A percentile compares a stretch with the other conserved stretches of the same genome.
phyloP scores from a whole-genome alignment of 2,329 filamentous ascomycete genomes.

The Fusarium heterosporum region DNA sequence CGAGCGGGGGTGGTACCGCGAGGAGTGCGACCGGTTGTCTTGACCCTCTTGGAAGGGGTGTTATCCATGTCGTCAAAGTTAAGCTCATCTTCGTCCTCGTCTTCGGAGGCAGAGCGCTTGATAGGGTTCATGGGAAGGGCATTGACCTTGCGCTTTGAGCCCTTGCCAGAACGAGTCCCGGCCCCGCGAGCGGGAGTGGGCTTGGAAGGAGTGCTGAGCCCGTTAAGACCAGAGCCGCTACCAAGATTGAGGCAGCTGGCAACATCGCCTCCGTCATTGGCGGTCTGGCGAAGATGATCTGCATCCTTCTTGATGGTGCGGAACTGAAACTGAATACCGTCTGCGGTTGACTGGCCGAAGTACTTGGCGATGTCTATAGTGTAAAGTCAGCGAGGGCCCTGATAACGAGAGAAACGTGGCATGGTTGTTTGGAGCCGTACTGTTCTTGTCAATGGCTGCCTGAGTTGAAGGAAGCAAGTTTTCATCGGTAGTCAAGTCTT shows the following conservation, averaged over 20 bases:
- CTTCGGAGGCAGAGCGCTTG: slow-evolving; percentile 46
- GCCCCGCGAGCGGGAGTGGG: slow-evolving; percentile 35
- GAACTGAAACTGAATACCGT: slow-evolving; percentile 72
- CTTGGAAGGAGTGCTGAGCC: slow-evolving; percentile 50
- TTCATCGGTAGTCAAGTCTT: slow-evolving; percentile 54
- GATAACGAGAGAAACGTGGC: background rate
- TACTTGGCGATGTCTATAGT: slow-evolving; percentile 68
- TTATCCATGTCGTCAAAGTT: slow-evolving; percentile 51
- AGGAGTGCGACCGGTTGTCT: slow-evolving; percentile 38
- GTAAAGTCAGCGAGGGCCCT: slow-evolving; percentile 9
- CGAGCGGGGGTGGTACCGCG: slow-evolving; percentile 48
- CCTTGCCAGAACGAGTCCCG: slow-evolving; percentile 45
- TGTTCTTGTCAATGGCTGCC: slow-evolving; percentile 55
- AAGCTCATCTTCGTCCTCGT: slow-evolving; percentile 47
- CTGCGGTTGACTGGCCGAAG: slow-evolving; percentile 68
- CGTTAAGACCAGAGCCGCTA: slow-evolving; percentile 38
- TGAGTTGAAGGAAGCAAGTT: slow-evolving; percentile 53
- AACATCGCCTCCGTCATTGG: slow-evolving; percentile 60
- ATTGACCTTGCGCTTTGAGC: slow-evolving; percentile 45
- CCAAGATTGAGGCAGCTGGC: slow-evolving; percentile 53
- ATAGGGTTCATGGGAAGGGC: slow-evolving; percentile 31
- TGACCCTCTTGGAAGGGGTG: slow-evolving; percentile 54
- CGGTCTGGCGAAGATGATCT: slow-evolving; percentile 59
- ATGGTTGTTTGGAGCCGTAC: slow-evolving; percentile 49
- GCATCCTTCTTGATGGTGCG: slow-evolving; percentile 66